Conservation (phyloP, 1,284 basidiomycete species). For the Ceratobasidium sp. region DNA sequence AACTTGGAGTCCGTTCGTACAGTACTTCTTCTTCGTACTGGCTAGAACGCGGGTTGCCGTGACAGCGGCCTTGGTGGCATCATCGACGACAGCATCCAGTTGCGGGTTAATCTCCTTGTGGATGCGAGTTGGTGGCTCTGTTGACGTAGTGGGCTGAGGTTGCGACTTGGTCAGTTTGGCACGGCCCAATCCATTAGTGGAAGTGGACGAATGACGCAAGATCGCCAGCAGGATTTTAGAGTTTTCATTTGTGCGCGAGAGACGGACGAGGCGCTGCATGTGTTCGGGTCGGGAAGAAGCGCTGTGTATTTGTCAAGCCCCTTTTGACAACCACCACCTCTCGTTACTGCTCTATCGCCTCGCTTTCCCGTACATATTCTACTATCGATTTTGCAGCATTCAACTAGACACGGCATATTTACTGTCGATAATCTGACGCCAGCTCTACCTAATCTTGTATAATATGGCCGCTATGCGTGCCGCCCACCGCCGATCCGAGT, state of each 20-base stretch:
- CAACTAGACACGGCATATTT: neutral
- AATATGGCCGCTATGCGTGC: conserved; percentile 39
- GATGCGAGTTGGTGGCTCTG: conserved; percentile 31
- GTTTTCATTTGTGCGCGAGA: neutral
- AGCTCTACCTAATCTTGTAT: conserved; percentile 17
- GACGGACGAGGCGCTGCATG: conserved; percentile 18
- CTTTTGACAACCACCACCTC: conserved; percentile 33
- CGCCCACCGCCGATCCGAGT: conserved; percentile 40
- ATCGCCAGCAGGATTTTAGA: neutral
- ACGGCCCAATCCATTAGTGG: neutral
- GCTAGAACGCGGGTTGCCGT: neutral
- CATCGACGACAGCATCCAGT: neutral
- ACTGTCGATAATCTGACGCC: neutral
- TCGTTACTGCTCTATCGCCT: conserved; percentile 5
- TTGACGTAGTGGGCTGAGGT: conserved; percentile 21
- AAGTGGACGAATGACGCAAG: conserved; percentile 18
- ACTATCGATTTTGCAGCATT: neutral
- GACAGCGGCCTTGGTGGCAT: conserved; percentile 11
- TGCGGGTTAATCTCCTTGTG: conserved; percentile 6
- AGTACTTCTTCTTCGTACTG: conserved; percentile 16
- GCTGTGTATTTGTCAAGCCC: conserved; percentile 10
- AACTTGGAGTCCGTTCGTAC: conserved; percentile 28
- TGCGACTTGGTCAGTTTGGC: conserved; percentile 24
- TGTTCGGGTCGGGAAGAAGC: neutral
- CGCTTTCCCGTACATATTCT: conserved; percentile 5